Base-by-base conservation (phyloP, 208 protist genomes). In the Porcisia hertigi region DNA sequence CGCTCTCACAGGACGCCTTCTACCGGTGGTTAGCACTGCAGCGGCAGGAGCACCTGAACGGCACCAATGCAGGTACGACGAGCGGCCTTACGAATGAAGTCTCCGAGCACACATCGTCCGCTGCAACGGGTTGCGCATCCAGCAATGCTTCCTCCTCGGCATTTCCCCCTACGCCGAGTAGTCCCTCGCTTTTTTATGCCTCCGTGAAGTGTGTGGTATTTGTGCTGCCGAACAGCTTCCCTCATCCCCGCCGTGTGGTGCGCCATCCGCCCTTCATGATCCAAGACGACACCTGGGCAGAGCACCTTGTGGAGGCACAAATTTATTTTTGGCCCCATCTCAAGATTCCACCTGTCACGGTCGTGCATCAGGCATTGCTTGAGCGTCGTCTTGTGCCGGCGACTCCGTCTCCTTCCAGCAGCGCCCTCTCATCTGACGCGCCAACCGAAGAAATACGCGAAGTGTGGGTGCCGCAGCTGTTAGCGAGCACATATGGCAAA, bases 221-320 rank as follows among this genome's bases (percentile, higher is more conserved):
- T 76, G 57, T 86, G 8, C 80, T 95, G 23, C 89, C 89, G 41
- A 88, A 71, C 65, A 94, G 93, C 73, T 97, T 97, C 63, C 87
- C 87, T 11, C 71, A 87, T n/a, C 89, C 89, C 6, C 80, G 82
- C 14, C 87, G 89, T 9, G 84, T 92, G 14, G 34, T 95, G 18
- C 73, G 74, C 4, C 58, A 58, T 11, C 88, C 93, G 11, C 93
- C 93, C 3, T 97, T 92, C 64, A 81, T 93, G 58, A 88, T 97
- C 71, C 88, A 94, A 23, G 93, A 97, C 66, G 82, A 92, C 54
- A 92, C 86, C 41, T 97, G 93, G 93, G 93, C 93, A 34, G 88
- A 93, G 70, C 93, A 97, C 77, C 41, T 88, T 43, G 81, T 97
- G 23, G 93, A 97, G 72, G 77, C 92, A 63, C 83, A 89, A 54